Conservation (phyloP, 371 early-diverging fungal species). For the Mucor lusitanicus region DNA sequence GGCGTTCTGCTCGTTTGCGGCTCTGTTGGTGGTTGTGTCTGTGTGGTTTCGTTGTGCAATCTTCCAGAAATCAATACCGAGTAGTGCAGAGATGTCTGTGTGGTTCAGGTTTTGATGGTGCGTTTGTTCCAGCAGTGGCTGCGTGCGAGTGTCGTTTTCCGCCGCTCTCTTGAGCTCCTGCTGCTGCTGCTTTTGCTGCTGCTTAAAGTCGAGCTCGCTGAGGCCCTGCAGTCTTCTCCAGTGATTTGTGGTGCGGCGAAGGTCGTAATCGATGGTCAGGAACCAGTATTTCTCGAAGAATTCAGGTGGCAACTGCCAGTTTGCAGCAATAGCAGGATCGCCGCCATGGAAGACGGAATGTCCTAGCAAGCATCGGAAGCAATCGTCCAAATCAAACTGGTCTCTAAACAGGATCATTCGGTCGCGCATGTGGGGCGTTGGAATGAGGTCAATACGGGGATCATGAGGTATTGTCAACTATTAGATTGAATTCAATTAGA, state of each 20-base stretch:
- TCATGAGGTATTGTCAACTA: constrained; percentile 61
- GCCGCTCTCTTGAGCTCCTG: neutral
- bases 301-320: constrained; percentile 57
- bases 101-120: constrained; percentile 3
- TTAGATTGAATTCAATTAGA: constrained; percentile 1
- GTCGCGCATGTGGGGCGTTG: constrained; percentile 62
- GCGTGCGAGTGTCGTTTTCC: neutral
- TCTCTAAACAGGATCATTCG: constrained; percentile 64
- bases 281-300: constrained; percentile 65
- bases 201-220: constrained; percentile 27
- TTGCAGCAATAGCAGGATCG: constrained; percentile 56
- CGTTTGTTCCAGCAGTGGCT: constrained; percentile 12
- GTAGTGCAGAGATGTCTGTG: constrained; percentile 19
- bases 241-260: constrained; percentile 37
- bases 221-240: constrained; percentile 38
- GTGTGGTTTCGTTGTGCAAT: constrained; percentile 9
- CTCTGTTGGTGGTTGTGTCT: neutral
- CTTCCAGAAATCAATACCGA: constrained; percentile 28
- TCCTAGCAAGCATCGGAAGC: constrained; percentile 52
- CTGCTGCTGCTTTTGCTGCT: constrained; percentile 20
- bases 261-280: constrained; percentile 49
- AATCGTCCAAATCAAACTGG: constrained; percentile 61
- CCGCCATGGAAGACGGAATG: constrained; percentile 60
- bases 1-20: neutral
- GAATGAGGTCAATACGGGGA: constrained; percentile 61